A percentile compares a stretch with the other conserved stretches of the same genome.
phyloP scores from a whole-genome alignment of 2,329 filamentous ascomycete species.

The Ilyonectria mors-panacis region DNA sequence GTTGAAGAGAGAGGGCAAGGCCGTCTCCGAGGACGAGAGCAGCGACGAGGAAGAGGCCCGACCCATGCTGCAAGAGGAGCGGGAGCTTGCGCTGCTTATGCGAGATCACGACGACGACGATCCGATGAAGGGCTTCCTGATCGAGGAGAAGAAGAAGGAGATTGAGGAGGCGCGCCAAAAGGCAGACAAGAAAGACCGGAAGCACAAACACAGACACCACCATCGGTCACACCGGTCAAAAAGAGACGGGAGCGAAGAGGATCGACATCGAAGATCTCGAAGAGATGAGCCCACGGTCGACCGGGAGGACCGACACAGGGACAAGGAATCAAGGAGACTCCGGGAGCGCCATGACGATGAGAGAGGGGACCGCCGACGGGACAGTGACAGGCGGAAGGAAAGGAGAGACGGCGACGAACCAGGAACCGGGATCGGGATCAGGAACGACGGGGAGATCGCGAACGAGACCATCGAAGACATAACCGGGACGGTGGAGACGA shows the following conservation, averaged over 20 bases:
- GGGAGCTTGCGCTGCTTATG: conserved; percentile 82
- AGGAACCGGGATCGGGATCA: conserved; percentile 44
- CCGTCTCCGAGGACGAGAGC: conserved; percentile 61
- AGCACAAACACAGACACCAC: conserved; percentile 63
- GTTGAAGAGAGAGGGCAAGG: conserved; percentile 65
- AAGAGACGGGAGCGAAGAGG: conserved; percentile 51
- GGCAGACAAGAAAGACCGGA: conserved; percentile 64
- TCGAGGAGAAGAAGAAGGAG: conserved; percentile 93
- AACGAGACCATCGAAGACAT: conserved; percentile 48
- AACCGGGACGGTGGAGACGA: conserved; percentile 50
- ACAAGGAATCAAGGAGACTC: conserved; percentile 50
- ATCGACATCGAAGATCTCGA: conserved; percentile 52
- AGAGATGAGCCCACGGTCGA: conserved; percentile 55
- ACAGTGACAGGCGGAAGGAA: conserved; percentile 37
- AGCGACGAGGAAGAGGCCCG: conserved; percentile 65
- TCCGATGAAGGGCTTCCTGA: conserved; percentile 93
- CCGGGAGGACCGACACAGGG: conserved; percentile 44
- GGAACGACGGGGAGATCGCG: conserved; percentile 42
- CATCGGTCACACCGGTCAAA: conserved; percentile 62
- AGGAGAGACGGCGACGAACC: conserved; percentile 43
- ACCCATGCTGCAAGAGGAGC: conserved; percentile 84
- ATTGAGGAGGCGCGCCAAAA: conserved; percentile 77
- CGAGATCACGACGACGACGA: conserved; percentile 93
- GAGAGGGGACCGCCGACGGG: conserved; percentile 46
- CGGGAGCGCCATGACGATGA: conserved; percentile 49